These are phyloP conservation scores for Balansia obtecta DNA, from an alignment of 2,329 filamentous ascomycete genomes.

Conservation along the genomic window DNA sequence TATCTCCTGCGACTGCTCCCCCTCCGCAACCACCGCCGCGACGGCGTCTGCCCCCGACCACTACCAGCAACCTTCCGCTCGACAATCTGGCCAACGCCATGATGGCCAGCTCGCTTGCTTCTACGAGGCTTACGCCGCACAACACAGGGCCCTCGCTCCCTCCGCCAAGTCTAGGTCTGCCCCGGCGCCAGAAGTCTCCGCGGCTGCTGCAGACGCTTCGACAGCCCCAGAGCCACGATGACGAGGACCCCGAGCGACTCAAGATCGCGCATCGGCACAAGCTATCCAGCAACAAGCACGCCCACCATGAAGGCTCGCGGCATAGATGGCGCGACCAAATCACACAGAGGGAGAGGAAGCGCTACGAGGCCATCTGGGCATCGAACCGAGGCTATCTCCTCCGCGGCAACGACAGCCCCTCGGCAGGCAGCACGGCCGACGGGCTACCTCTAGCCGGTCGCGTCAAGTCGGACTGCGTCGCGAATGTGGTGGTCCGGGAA, in stretches of 20 bases:
- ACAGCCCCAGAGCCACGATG: constrained; percentile 34
- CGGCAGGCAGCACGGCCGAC: constrained; percentile 8
- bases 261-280: constrained; percentile 36
- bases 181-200: constrained; percentile 32
- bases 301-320: constrained; percentile 64
- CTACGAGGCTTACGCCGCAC: constrained; percentile 38
- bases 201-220: constrained; percentile 56
- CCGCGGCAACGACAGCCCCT: constrained; percentile 10
- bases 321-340: constrained; percentile 68
- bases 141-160: constrained; percentile 24
- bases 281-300: constrained; percentile 46
- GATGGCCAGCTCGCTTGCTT: constrained; percentile 60
- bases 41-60: constrained; percentile 14
- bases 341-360: constrained; percentile 58
- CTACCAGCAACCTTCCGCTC: constrained; percentile 35
- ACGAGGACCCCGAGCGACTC: constrained; percentile 41
- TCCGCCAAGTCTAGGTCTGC: constrained; percentile 26
- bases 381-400: constrained; percentile 57
- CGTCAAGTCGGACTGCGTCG: constrained; percentile 38
- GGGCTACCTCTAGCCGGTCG: constrained; percentile 6
- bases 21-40: constrained; percentile 10
- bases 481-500: constrained; percentile 57
- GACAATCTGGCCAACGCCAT: constrained; percentile 62
- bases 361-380: constrained; percentile 78
- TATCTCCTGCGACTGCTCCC: not conserved